Base-by-base conservation (phyloP, 257 asterid species). In the Nicotiana sylvestris region DNA sequence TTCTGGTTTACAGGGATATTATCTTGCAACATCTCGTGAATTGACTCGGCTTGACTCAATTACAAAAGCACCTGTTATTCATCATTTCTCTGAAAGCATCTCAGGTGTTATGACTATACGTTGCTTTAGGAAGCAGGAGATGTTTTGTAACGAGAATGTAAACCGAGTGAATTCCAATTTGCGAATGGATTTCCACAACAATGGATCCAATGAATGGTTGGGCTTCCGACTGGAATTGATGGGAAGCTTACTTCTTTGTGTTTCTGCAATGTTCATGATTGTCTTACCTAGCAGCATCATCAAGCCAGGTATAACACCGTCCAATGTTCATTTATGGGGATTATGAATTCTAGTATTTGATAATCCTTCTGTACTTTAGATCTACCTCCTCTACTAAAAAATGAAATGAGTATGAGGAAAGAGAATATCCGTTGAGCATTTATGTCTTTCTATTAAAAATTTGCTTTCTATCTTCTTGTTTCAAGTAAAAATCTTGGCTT, bases 21-120 rank as follows among this genome's bases (percentile, higher is more conserved):
- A 82, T 85, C 98, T 96, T 77, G 82, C 95, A 5, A 92, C 98
- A 18, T 93, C 99, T 25, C 96, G 99, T 35, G 99, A 96, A 86
- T 53, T 96, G 88, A 94, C 99, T 21, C 92, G 99, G 77, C 88
- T 96, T 0, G 99, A 96, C 69, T 94, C 98, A 32, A 96, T 96
- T 68, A 96, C 99, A 9, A 96, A 96, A 86, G 99, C 99, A 10
- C 99, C 99, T 0, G 92, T 96, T 53, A 94, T 96, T 74, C 98
- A 91, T 87, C 98, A 94, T 81, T 96, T 96, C 89, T 96, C 99
- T 3, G 99, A 96, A 87, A 94, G 98, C 89, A 93, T 96, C 49
- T 87, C 98, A 0, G 99, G 99, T 9, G 97, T 96, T 58, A 93
- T 91, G 94, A 96, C 98, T 0, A 91, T 96, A 70, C 96, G 99